phyloP scores from a whole-genome alignment of 2,329 filamentous ascomycete genomes.

The Penicillium italicum region DNA sequence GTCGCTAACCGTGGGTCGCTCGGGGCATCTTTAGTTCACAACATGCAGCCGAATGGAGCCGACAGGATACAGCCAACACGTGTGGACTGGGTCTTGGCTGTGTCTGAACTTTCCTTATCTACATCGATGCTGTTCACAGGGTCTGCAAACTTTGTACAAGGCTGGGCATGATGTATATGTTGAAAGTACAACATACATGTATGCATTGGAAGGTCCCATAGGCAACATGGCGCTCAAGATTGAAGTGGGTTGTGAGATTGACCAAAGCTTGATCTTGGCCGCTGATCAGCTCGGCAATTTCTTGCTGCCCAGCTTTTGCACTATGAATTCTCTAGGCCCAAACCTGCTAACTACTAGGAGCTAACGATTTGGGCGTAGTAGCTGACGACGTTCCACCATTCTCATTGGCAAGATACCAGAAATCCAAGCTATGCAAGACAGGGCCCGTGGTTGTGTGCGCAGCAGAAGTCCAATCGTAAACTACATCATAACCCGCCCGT shows the following conservation, averaged over 20 bases:
- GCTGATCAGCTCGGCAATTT: conserved; percentile 18
- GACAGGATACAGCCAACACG: neutral
- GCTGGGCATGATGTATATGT: neutral
- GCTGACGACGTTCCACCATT: neutral
- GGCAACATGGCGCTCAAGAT: conserved; percentile 2
- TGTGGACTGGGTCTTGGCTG: neutral
- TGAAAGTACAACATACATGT: neutral
- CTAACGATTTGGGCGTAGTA: neutral
- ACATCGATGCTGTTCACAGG: neutral
- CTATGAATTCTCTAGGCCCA: conserved; percentile 10
- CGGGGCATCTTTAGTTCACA: conserved; percentile 2
- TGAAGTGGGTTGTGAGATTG: conserved; percentile 17
- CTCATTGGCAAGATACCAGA: conserved; percentile 10
- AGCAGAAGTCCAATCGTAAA: conserved; percentile 1
- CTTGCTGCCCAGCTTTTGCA: conserved; percentile 9
- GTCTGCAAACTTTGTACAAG: neutral
- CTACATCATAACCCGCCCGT: conserved; percentile 2
- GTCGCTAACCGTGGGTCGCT: neutral
- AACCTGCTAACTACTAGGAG: conserved; percentile 2
- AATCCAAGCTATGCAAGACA: neutral
- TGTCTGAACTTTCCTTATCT: neutral
- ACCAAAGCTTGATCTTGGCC: conserved; percentile 21
- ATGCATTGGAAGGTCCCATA: neutral
- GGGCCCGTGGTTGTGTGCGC: conserved; percentile 17
- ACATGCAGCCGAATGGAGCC: neutral